Evolutionary conservation across 805 yeast species (phyloP).

Genomic region (Lipomyces japonicus): DNA sequence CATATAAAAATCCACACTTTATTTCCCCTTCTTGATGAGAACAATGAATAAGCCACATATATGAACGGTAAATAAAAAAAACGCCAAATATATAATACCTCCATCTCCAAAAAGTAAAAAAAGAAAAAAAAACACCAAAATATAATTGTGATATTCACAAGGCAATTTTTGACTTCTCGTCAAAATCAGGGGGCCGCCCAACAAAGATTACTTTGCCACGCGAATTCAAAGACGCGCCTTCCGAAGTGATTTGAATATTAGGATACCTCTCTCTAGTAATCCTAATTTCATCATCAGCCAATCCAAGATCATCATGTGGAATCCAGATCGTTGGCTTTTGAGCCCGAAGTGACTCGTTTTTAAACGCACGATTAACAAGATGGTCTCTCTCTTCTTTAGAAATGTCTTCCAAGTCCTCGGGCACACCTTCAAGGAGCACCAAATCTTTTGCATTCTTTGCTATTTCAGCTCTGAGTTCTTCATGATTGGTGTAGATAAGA

Average conservation of each 20-base stretch:
- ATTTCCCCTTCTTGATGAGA: background rate
- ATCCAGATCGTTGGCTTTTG: slow-evolving; percentile 43
- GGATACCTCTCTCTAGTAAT: slow-evolving; percentile 32
- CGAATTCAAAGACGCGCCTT: slow-evolving; percentile 31
- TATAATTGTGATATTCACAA: too few species aligned
- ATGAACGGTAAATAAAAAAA: background rate
- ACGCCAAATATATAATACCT: background rate
- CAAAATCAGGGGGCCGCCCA: slow-evolving; percentile 33
- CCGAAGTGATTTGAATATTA: slow-evolving; percentile 33
- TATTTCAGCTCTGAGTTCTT: slow-evolving; percentile 14
- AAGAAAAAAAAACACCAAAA: too few species aligned
- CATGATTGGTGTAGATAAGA: slow-evolving; percentile 24
- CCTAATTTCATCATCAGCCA: slow-evolving; percentile 37
- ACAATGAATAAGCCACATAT: too few species aligned
- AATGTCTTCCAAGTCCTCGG: slow-evolving; percentile 31
- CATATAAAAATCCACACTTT: background rate
- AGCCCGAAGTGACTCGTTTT: slow-evolving; percentile 35
- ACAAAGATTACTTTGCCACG: slow-evolving; percentile 31
- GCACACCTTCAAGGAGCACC: slow-evolving; percentile 32
- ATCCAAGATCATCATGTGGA: slow-evolving; percentile 42
- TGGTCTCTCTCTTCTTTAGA: slow-evolving; percentile 32
- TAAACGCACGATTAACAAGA: slow-evolving; percentile 33
- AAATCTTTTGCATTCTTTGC: slow-evolving; percentile 17
- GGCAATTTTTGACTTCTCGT: slow-evolving; percentile 27
- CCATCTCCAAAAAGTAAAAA: too few species aligned